A percentile compares a stretch with the other conserved stretches of the same genome.
Conservation (phyloP, 345 rosid species). For the Syzygium jambos region DNA sequence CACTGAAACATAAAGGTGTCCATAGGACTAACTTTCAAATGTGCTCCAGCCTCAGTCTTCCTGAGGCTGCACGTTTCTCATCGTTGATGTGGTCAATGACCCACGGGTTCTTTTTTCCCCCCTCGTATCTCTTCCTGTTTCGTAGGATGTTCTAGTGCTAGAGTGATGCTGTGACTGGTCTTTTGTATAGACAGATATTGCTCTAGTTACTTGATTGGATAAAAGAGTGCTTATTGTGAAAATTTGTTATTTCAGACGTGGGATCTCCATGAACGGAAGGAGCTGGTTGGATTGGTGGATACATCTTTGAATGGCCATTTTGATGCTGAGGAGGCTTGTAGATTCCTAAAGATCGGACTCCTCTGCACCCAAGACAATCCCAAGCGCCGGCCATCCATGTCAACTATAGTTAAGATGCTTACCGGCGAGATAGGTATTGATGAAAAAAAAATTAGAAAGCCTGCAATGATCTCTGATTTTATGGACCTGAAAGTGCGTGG, state of each 20-base stretch:
- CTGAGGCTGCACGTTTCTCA: neutral
- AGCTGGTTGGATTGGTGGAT: conserved; percentile 59
- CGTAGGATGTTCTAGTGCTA: neutral
- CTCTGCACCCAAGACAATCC: conserved; percentile 59
- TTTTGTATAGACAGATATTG: neutral
- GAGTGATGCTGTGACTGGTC: neutral
- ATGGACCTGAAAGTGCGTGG: conserved; percentile 20
- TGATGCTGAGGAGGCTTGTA: conserved; percentile 33
- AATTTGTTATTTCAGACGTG: conserved; percentile 56
- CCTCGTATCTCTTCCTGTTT: neutral
- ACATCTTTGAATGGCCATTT: conserved; percentile 21
- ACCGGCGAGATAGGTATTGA: conserved; percentile 19
- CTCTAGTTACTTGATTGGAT: neutral
- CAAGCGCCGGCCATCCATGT: conserved; percentile 49
- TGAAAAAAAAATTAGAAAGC: conserved; percentile 23
- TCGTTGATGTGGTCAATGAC: neutral
- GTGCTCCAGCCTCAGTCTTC: neutral
- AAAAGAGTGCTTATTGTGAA: neutral
- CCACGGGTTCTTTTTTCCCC: neutral
- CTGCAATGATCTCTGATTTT: conserved; percentile 40
- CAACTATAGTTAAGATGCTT: conserved; percentile 37
- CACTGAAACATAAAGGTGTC: neutral
- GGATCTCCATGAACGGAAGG: conserved; percentile 62
- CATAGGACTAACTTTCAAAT: neutral
- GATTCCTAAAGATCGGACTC: conserved; percentile 41